Percentiles rank a stretch among this genome's conserved stretches.
Evolutionary conservation across 2,329 filamentous ascomycete genomes (phyloP).

Genomic region (Botrytis elliptica): DNA sequence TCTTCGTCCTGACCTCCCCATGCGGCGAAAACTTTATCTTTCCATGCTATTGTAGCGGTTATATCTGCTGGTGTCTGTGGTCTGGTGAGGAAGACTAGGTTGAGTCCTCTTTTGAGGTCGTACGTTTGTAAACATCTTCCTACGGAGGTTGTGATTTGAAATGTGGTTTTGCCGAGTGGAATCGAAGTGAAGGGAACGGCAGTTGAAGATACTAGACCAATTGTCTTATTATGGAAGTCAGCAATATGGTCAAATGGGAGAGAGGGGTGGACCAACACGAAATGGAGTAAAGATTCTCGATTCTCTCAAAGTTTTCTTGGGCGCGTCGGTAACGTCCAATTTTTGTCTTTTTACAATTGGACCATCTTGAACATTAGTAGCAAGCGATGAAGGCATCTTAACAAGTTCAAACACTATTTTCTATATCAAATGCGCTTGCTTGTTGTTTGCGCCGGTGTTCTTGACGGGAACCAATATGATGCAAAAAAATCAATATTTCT

Average conservation of each 20-base stretch:
- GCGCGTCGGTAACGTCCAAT: constrained; percentile 47
- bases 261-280: constrained; percentile 59
- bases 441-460: constrained; percentile 6
- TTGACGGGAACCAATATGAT: neutral
- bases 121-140: constrained; percentile 92
- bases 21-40: constrained; percentile 81
- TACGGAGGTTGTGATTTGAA: constrained; percentile 95
- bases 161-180: constrained; percentile 88
- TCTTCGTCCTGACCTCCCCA: constrained; percentile 66
- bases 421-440: neutral
- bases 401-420: neutral
- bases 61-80: constrained; percentile 85
- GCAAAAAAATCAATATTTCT: neutral
- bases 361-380: constrained; percentile 49
- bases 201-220: constrained; percentile 91
- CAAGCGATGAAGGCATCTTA: constrained; percentile 47
- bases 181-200: constrained; percentile 85
- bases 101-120: constrained; percentile 84
- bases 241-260: neutral
- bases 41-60: constrained; percentile 85
- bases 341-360: constrained; percentile 78
- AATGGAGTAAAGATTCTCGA: constrained; percentile 93
- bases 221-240: constrained; percentile 58
- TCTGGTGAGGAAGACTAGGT: constrained; percentile 88
- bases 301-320: constrained; percentile 46